Evolutionary conservation across 805 yeast species (phyloP), one percentile per base, ranked within the genome.

Genomic region (Clavispora vitiphila): DNA sequence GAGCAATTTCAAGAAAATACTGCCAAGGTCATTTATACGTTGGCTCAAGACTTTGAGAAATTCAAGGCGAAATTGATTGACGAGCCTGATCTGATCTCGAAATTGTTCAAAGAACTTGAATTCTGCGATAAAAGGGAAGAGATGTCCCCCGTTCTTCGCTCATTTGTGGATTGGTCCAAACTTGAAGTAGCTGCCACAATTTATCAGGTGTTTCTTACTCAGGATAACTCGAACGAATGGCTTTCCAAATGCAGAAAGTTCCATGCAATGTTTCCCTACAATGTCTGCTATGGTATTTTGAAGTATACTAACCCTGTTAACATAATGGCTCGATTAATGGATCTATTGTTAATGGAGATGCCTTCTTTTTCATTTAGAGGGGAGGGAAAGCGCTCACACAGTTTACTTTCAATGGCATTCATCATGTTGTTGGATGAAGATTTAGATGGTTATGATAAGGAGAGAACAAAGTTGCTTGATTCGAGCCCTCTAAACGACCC

Each of bases 261-360:
- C 30, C 96, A 91, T 63, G 65, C 72, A 24, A 56, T 87, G 44
- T 78, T 91, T 65, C 99, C 98, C 0, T 93, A 91, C 60, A 65
- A 75, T 1, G 57, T 91, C 26, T 77, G 90, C 60, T 81, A 81
- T 34, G 86, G 86, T 16, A 83, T 91, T 18, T 62, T 93, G 55
- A 76, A 80, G 55, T 79, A 83, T 45, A 87, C 98, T 0, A 91
- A 91, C 56, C 98, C 99, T 2, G 78, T 89, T 64, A 77, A 83
- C 32, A 80, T 91, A 21, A 79, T 87, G 67, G 85, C 89, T 46
- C 78, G 82, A 18, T 65, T 91, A 58, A 76, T 90, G 26, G 96
- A 88, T 53, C 59, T 91, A 44, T 79, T 91, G 50, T 77, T 93
- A 67, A 86, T 67, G 24, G 60, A 64, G 39, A 43, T 68, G 19